Evolutionary conservation across 2,329 filamentous ascomycete genomes (phyloP), one percentile per base, ranked within the genome.

Genomic region (Monosporascus sp.): DNA sequence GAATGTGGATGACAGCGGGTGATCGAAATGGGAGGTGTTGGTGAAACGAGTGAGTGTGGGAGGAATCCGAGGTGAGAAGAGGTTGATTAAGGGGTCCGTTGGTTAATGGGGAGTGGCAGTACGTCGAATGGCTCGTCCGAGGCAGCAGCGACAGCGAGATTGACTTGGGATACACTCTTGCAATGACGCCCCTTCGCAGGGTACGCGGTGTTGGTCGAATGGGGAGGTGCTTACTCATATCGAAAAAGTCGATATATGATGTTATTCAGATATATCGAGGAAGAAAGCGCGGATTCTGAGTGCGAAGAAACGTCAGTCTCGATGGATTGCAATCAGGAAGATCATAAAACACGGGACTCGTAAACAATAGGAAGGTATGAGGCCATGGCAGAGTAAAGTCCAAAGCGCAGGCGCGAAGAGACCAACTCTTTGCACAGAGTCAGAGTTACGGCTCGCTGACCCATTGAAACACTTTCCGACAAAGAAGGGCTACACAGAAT

Each of bases 151-250:
- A 55, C 22, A 45, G 26, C 43, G 45, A 38, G 48, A 45, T n/a
- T 27, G 56, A 56, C 49, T 17, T n/a, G 22, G 20, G 17, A 26
- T 7, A 7, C 52, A 59, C 57, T 62, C 60, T 63, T 62, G 61
- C 60, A 58, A 58, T 53, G 50, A 51, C 58, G 56, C 58, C 60
- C 56, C 48, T 56, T 45, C 50, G 58, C 57, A 59, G 58, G 53
- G 55, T 54, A 38, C 52, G 59, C 53, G 56, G 55, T 54, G 57
- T 56, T 55, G 62, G 59, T 53, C 53, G 55, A 60, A 55, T 58
- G 63, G 61, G 65, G 61, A 63, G 63, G 66, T 67, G 69, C 74
- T 77, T 77, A 77, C 74, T 74, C 74, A 77, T 77, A 71, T 65
- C 66, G 68, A 71, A 66, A 65, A 65, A 60, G 63, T 63, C 58